Percentiles rank a stretch among this genome's conserved stretches.
These are phyloP conservation scores for Hyphodiscus hymeniophilus DNA, from an alignment of 495 filamentous ascomycete species.

Conservation along the genomic window DNA sequence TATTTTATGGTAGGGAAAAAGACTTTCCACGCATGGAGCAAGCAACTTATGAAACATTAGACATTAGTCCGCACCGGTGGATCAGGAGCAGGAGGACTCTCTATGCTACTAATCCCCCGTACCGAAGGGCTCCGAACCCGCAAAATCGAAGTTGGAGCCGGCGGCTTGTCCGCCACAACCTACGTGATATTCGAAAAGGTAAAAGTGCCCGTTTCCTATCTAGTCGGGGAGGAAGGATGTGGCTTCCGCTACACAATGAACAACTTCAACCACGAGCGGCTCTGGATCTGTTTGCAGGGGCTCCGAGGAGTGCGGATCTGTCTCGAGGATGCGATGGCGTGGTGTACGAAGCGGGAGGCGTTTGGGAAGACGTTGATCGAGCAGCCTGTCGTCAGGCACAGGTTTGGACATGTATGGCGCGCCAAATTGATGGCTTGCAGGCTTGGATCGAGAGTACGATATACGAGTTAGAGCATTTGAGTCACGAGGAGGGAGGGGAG, in stretches of 20 bases:
- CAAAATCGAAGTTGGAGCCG: slow-evolving; percentile 95
- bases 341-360: slow-evolving; percentile 87
- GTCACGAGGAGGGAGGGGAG: slow-evolving; percentile 82
- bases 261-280: slow-evolving; percentile 98
- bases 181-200: slow-evolving; percentile 97
- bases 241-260: slow-evolving; percentile 90
- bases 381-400: slow-evolving; percentile 93
- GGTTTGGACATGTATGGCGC: slow-evolving; percentile 94
- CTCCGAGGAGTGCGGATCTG: slow-evolving; percentile 89
- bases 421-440: slow-evolving; percentile 91
- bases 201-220: slow-evolving; percentile 95
- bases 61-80: slow-evolving; percentile 82
- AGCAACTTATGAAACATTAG: neutral
- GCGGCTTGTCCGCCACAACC: slow-evolving; percentile 86
- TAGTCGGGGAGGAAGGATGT: slow-evolving; percentile 92
- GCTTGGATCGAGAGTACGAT: slow-evolving; percentile 92
- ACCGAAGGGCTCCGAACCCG: slow-evolving; percentile 79
- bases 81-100: slow-evolving; percentile 79
- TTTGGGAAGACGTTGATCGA: slow-evolving; percentile 93
- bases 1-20: slow-evolving; percentile 63
- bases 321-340: slow-evolving; percentile 91
- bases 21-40: neutral
- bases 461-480: slow-evolving; percentile 87
- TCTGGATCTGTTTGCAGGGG: slow-evolving; percentile 96
- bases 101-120: slow-evolving; percentile 54